Evolutionary conservation across 2,329 filamentous ascomycete species (phyloP).

Genomic region (Chrysosporium keratinophilum): DNA sequence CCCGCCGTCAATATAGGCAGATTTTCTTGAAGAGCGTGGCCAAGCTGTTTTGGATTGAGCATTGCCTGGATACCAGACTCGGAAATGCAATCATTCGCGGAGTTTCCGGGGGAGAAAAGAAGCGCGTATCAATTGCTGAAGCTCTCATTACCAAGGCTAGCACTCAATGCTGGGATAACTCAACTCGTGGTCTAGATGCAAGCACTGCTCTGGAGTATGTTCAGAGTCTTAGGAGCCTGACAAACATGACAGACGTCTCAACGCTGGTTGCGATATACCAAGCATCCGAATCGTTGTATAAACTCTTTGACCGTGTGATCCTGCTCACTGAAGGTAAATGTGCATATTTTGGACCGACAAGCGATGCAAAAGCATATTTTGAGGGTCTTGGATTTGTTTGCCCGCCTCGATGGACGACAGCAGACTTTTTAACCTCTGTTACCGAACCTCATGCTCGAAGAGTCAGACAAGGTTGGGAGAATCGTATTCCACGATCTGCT

Average conservation of each 20-base stretch:
- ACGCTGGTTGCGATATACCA: constrained; percentile 63
- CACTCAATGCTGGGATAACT: constrained; percentile 67
- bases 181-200: constrained; percentile 61
- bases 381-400: constrained; percentile 60
- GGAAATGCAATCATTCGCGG: constrained; percentile 66
- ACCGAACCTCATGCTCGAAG: constrained; percentile 50
- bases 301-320: constrained; percentile 57
- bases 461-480: constrained; percentile 47
- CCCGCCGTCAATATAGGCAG: constrained; percentile 48
- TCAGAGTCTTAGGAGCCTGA: constrained; percentile 53
- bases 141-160: constrained; percentile 57
- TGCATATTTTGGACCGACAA: constrained; percentile 58
- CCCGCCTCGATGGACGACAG: constrained; percentile 59
- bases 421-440: constrained; percentile 69
- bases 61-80: constrained; percentile 62
- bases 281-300: constrained; percentile 44
- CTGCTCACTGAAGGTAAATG: constrained; percentile 59
- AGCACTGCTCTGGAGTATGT: constrained; percentile 65
- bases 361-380: constrained; percentile 58
- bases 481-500: constrained; percentile 46
- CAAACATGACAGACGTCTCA: constrained; percentile 53
- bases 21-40: constrained; percentile 58
- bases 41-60: constrained; percentile 60
- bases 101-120: constrained; percentile 60
- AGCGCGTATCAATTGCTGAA: constrained; percentile 74